Percentiles rank a stretch among this genome's conserved stretches.
phyloP scores from a whole-genome alignment of 768 basidiomycete species.

The Rhodotorula graminis region DNA sequence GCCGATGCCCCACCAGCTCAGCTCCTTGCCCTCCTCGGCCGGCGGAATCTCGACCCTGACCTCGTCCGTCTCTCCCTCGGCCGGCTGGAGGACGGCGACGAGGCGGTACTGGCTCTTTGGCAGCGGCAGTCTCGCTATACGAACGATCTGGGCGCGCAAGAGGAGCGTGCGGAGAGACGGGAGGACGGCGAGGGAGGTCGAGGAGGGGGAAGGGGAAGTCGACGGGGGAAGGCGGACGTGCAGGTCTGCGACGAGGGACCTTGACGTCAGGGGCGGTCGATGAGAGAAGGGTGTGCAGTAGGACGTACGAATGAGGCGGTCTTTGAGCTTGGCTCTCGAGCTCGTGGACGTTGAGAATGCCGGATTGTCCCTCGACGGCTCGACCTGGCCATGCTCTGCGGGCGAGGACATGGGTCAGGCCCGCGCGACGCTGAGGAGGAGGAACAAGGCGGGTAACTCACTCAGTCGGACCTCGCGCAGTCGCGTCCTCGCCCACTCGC shows the following conservation, averaged over 20 bases:
- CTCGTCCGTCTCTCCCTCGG: constrained; percentile 2
- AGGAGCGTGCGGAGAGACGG: constrained; percentile 26
- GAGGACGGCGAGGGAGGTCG: constrained; percentile 19
- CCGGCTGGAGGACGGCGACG: not conserved
- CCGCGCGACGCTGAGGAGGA: too few relatives aligned
- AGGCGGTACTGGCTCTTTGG: constrained; percentile 19
- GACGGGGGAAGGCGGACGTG: not conserved
- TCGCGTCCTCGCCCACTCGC: constrained; percentile 46
- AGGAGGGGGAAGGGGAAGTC: not conserved
- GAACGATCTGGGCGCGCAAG: constrained; percentile 27
- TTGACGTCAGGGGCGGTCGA: not conserved
- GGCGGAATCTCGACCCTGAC: constrained; percentile 20
- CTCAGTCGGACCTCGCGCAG: constrained; percentile 59
- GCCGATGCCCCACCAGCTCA: constrained; percentile 26
- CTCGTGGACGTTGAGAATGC: too few relatives aligned
- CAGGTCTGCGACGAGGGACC: not conserved
- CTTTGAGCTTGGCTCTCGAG: not conserved
- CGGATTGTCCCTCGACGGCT: not conserved
- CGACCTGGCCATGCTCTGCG: not conserved
- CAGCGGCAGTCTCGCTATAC: constrained; percentile 2
- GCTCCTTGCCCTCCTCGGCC: constrained; percentile 27
- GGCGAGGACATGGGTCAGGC: too few relatives aligned
- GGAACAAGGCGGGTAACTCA: too few relatives aligned
- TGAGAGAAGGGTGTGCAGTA: too few relatives aligned
- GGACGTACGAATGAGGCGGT: constrained; percentile 20